These are phyloP conservation scores for Triticum dicoccoides DNA, from an alignment of 176 grass and related monocot genomes.

Conservation along the genomic window DNA sequence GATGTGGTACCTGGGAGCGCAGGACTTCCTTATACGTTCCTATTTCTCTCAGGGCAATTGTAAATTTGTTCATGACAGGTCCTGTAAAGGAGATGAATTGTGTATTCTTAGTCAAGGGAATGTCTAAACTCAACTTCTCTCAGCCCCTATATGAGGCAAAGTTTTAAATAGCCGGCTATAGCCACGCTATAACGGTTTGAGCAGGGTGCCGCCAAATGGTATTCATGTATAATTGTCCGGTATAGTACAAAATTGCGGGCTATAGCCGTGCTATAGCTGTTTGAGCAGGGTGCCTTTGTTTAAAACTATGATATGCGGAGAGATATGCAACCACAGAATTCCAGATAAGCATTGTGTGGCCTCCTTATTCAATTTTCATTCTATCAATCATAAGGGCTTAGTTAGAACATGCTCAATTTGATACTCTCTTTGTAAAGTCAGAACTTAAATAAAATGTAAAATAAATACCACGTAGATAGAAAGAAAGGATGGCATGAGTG, in stretches of 20 bases:
- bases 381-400: background rate
- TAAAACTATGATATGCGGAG: too few species aligned
- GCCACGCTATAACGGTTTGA: too few species aligned
- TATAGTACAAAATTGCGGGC: too few species aligned
- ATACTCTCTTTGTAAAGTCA: slow-evolving; percentile 5
- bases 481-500: background rate
- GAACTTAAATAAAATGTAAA: background rate
- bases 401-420: background rate
- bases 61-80: slow-evolving; percentile 95
- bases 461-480: background rate
- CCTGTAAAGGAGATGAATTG: slow-evolving; percentile 53
- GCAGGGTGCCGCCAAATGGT: too few species aligned
- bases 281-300: too few species aligned
- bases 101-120: slow-evolving; percentile 28
- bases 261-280: too few species aligned
- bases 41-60: slow-evolving; percentile 94
- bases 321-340: background rate
- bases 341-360: background rate
- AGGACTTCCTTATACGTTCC: slow-evolving; percentile 98
- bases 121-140: background rate
- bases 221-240: too few species aligned
- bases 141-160: background rate
- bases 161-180: too few species aligned
- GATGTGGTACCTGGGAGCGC: slow-evolving; percentile 75
- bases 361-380: background rate